phyloP scores from a whole-genome alignment of 2,329 filamentous ascomycete species.

The Alternaria burnsii region DNA sequence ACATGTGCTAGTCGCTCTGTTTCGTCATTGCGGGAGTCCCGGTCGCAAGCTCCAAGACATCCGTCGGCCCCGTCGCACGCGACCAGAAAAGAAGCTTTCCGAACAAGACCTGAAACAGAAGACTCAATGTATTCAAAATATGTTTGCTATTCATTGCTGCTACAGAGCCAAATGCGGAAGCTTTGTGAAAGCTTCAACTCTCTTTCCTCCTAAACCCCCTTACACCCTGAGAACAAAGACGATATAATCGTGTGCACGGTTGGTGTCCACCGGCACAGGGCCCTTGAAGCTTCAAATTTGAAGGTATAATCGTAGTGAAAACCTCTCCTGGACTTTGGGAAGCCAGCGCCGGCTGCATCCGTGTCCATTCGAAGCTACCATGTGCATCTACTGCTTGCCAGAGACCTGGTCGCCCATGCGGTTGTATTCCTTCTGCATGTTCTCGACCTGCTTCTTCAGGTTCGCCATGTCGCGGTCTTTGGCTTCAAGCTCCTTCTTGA shows the following conservation, averaged over 20 bases:
- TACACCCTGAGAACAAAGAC: slow-evolving; percentile 10
- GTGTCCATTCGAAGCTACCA: slow-evolving; percentile 18
- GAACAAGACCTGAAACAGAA: background rate
- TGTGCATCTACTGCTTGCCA: slow-evolving; percentile 60
- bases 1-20: slow-evolving; percentile 6
- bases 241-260: slow-evolving; percentile 7
- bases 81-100: slow-evolving; percentile 1
- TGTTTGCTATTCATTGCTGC: background rate
- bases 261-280: slow-evolving; percentile 1
- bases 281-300: background rate
- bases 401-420: slow-evolving; percentile 84
- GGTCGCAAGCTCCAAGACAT: background rate
- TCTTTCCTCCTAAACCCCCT: slow-evolving; percentile 11
- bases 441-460: slow-evolving; percentile 91
- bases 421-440: slow-evolving; percentile 84
- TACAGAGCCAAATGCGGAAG: slow-evolving; percentile 4
- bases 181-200: slow-evolving; percentile 2
- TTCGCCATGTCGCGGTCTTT: slow-evolving; percentile 86
- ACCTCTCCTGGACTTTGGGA: slow-evolving; percentile 16
- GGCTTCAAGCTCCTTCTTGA: slow-evolving; percentile 71
- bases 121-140: background rate
- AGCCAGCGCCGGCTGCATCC: slow-evolving; percentile 14
- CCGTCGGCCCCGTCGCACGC: background rate
- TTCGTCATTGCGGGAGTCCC: background rate
- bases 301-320: slow-evolving; percentile 3